These are phyloP conservation scores for Sporothrix mexicana DNA, from an alignment of 2,329 filamentous ascomycete genomes.

Conservation along the genomic window DNA sequence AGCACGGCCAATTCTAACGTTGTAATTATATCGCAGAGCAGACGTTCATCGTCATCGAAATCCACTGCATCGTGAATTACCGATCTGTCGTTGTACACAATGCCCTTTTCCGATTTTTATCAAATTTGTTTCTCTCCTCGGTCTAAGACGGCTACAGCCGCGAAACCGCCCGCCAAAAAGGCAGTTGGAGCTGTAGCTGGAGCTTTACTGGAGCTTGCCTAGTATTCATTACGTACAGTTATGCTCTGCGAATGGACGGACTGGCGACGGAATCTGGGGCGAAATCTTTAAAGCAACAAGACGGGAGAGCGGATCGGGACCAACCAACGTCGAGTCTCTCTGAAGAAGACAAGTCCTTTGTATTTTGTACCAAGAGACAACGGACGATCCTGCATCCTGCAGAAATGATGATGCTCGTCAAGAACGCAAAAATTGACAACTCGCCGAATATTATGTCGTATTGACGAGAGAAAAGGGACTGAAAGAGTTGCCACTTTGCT, in stretches of 20 bases:
- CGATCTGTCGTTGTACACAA: not conserved
- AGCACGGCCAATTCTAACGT: not conserved
- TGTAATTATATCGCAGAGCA: not conserved
- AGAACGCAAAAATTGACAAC: not conserved
- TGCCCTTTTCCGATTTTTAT: not conserved
- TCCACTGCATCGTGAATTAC: conserved; percentile 8
- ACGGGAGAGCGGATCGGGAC: not conserved
- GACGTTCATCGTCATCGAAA: not conserved
- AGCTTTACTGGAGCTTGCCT: not conserved
- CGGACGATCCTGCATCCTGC: too few species aligned
- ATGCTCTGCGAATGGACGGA: conserved; percentile 34
- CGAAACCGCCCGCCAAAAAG: not conserved
- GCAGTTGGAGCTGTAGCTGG: not conserved
- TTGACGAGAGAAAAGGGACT: not conserved
- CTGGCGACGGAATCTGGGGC: conserved; percentile 29
- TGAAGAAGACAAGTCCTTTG: not conserved
- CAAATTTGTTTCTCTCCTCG: too few species aligned
- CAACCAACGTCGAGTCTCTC: not conserved
- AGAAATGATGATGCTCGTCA: too few species aligned
- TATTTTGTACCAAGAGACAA: not conserved
- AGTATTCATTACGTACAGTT: conserved; percentile 35
- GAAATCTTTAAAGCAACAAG: not conserved
- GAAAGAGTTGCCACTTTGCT: not conserved
- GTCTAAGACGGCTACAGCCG: conserved; percentile 12
- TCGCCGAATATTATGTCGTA: not conserved